These are phyloP conservation scores for Blastobotrys indianensis DNA, from an alignment of 1,139 yeast species.

Conservation along the genomic window DNA sequence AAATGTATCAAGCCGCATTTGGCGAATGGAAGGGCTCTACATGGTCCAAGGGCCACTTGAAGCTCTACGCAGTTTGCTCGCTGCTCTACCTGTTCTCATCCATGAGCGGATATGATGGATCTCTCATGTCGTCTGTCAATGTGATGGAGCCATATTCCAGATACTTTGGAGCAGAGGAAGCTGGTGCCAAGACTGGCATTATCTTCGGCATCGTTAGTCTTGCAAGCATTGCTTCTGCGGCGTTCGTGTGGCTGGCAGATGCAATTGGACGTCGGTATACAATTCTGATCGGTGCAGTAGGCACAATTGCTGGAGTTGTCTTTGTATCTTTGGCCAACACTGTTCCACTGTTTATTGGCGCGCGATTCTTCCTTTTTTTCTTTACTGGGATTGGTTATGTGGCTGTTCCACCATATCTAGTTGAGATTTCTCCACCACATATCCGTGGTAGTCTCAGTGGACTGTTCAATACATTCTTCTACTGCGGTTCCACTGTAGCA, in stretches of 20 bases:
- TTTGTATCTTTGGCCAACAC: slow-evolving; percentile 11
- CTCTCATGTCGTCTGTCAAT: slow-evolving; percentile 16
- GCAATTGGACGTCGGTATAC: slow-evolving; percentile 16
- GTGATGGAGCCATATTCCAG: slow-evolving; percentile 14
- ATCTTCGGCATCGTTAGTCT: slow-evolving; percentile 14
- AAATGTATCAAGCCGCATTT: slow-evolving; percentile 15
- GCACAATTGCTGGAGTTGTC: slow-evolving; percentile 13
- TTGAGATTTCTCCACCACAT: slow-evolving; percentile 33
- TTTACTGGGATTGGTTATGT: slow-evolving; percentile 22
- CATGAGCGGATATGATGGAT: slow-evolving; percentile 39
- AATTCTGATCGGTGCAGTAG: slow-evolving; percentile 12
- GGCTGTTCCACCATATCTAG: slow-evolving; percentile 25
- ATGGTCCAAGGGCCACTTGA: slow-evolving; percentile 14
- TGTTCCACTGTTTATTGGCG: slow-evolving; percentile 18
- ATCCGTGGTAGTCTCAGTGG: slow-evolving; percentile 40
- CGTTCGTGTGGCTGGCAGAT: slow-evolving; percentile 16
- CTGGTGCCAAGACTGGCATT: slow-evolving; percentile 15
- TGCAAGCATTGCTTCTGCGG: slow-evolving; percentile 13
- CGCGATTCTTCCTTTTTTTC: slow-evolving; percentile 23
- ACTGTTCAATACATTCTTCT: slow-evolving; percentile 42
- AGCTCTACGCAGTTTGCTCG: slow-evolving; percentile 13
- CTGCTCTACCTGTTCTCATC: slow-evolving; percentile 34
- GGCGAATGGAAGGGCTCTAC: slow-evolving; percentile 11
- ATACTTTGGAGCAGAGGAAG: slow-evolving; percentile 11
- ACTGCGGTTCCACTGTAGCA: slow-evolving; percentile 44